These are phyloP conservation scores for Elymus sibiricus DNA, from an alignment of 176 grass and related monocot species.

Conservation along the genomic window DNA sequence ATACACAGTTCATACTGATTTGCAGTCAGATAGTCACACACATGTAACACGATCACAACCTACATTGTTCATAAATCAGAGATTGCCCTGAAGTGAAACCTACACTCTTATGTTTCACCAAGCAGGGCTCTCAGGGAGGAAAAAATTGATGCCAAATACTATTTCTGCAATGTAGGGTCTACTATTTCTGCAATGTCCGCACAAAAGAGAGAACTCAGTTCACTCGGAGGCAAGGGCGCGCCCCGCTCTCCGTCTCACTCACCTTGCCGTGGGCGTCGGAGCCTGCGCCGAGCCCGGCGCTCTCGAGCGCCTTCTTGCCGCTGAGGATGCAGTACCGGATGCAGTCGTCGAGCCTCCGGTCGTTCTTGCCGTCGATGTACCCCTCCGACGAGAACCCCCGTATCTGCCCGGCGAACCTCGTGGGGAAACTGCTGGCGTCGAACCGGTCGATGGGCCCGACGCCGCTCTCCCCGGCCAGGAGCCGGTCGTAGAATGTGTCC, in stretches of 20 bases:
- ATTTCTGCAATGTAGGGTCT: not conserved
- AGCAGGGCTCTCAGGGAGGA: not conserved
- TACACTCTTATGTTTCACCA: not conserved
- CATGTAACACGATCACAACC: not conserved
- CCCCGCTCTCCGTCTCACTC: not conserved
- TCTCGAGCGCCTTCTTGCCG: slow-evolving; percentile 90
- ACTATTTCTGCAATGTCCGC: not conserved
- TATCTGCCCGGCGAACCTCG: slow-evolving; percentile 87
- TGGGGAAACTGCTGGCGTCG: slow-evolving; percentile 72
- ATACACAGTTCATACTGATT: not conserved
- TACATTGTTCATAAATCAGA: not conserved
- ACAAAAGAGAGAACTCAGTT: not conserved
- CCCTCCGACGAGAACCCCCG: slow-evolving; percentile 76
- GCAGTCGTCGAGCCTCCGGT: slow-evolving; percentile 77
- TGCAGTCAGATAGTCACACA: not conserved
- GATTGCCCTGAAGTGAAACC: not conserved
- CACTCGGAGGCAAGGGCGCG: not conserved
- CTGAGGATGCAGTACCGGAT: slow-evolving; percentile 84
- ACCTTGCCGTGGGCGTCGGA: slow-evolving; percentile 40
- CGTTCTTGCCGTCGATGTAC: slow-evolving; percentile 83
- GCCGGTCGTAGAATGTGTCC: slow-evolving; percentile 66
- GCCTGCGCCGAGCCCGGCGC: slow-evolving; percentile 26
- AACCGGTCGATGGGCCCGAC: slow-evolving; percentile 76
- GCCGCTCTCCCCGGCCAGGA: slow-evolving; percentile 79
- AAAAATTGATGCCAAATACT: not conserved